A percentile compares a stretch with the other conserved stretches of the same genome.
phyloP scores from a whole-genome alignment of 371 early-diverging fungal species.

The Mortierella sp. region DNA sequence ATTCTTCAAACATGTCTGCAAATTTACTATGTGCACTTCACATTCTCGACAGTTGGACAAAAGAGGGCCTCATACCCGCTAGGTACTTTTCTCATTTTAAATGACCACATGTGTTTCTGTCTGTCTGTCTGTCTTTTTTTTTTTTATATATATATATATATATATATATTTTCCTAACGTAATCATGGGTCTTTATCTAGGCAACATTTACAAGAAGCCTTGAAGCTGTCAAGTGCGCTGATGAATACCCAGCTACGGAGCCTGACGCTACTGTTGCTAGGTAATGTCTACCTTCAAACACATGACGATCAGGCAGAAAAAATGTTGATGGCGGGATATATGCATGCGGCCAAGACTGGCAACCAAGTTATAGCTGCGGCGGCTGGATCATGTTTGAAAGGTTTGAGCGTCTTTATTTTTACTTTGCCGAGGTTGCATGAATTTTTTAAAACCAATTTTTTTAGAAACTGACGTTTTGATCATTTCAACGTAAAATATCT shows the following conservation, averaged over 20 bases:
- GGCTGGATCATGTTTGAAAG: conserved; percentile 49
- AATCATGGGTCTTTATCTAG: conserved; percentile 7
- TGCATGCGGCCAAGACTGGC: conserved; percentile 43
- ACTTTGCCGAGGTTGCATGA: not conserved
- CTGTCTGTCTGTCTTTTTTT: no score
- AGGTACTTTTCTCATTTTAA: conserved; percentile 23
- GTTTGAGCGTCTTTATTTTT: conserved; percentile 12
- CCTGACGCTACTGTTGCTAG: conserved; percentile 40
- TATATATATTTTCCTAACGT: no score
- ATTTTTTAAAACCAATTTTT: not conserved
- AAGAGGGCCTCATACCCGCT: conserved; percentile 37
- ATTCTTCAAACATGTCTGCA: conserved; percentile 12
- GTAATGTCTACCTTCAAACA: conserved; percentile 43
- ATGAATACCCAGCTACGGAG: conserved; percentile 49
- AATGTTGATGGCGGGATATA: conserved; percentile 35
- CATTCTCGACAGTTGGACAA: conserved; percentile 44
- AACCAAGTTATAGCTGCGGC: conserved; percentile 39
- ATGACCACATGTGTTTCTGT: not conserved
- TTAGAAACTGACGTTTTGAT: not conserved
- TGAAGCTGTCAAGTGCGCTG: conserved; percentile 33
- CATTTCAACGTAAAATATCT: not conserved
- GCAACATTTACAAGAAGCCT: conserved; percentile 50
- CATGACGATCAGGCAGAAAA: conserved; percentile 52
- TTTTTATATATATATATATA: no score
- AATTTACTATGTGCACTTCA: conserved; percentile 42